Evolutionary conservation across 352 stramenopile genomes (phyloP).

Genomic region (Phytophthora meadii): DNA sequence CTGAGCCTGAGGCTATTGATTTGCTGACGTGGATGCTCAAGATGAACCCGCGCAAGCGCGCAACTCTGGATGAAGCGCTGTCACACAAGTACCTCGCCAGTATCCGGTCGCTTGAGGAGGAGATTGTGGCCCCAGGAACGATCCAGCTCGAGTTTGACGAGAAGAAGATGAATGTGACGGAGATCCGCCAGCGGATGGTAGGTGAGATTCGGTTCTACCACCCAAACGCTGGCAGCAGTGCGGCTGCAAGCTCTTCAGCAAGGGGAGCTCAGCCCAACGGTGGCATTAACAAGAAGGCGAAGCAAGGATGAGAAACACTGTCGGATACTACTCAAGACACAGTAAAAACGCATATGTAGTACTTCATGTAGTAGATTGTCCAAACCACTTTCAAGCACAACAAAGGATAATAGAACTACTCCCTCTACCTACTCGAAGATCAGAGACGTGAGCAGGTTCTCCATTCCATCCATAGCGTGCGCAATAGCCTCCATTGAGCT

Average conservation of each 20-base stretch:
- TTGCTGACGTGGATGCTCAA: slow-evolving; percentile 86
- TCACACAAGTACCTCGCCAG: slow-evolving; percentile 87
- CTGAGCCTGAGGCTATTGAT: slow-evolving; percentile 83
- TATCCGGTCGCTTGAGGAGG: slow-evolving; percentile 86
- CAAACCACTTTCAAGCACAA: too few species aligned
- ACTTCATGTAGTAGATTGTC: slow-evolving; percentile 2
- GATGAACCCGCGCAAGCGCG: slow-evolving; percentile 87
- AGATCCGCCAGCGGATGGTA: slow-evolving; percentile 86
- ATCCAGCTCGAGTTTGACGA: slow-evolving; percentile 90
- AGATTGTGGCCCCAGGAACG: slow-evolving; percentile 82
- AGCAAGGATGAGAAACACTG: slow-evolving; percentile 31
- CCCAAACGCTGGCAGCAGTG: slow-evolving; percentile 39
- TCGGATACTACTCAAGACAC: slow-evolving; percentile 7
- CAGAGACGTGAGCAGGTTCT: slow-evolving; percentile 67
- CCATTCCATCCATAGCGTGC: slow-evolving; percentile 69
- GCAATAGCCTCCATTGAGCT: slow-evolving; percentile 62
- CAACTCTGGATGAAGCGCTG: slow-evolving; percentile 80
- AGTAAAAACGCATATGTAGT: slow-evolving; percentile 29
- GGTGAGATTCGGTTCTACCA: slow-evolving; percentile 85
- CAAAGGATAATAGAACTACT: too few species aligned
- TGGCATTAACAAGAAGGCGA: slow-evolving; percentile 43
- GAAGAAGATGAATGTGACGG: slow-evolving; percentile 80
- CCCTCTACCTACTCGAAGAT: slow-evolving; percentile 19
- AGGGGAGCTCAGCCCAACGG: slow-evolving; percentile 23
- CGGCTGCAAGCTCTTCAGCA: slow-evolving; percentile 15